A percentile compares a stretch with the other conserved stretches of the same genome.
phyloP scores from a whole-genome alignment of 1,284 basidiomycete genomes.

The Rhodotorula glutinis region DNA sequence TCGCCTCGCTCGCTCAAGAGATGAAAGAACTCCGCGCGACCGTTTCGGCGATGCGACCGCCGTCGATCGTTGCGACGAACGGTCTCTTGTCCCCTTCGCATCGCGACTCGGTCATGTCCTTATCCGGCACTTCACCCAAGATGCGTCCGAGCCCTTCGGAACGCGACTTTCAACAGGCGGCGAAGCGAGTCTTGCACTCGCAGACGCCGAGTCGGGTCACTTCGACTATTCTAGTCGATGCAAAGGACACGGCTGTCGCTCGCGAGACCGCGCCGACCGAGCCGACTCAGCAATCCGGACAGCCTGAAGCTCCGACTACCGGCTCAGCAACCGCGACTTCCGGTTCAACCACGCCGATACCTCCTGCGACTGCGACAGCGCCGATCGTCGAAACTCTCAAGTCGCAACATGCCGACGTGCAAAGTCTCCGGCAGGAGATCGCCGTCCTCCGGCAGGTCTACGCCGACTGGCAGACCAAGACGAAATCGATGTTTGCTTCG shows the following conservation, averaged over 20 bases:
- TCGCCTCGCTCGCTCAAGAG: constrained; percentile 79
- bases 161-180: constrained; percentile 37
- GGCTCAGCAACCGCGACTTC: background rate
- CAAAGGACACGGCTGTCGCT: background rate
- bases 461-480: constrained; percentile 83
- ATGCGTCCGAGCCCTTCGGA: constrained; percentile 30
- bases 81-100: constrained; percentile 25
- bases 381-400: constrained; percentile 73
- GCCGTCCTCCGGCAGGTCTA: constrained; percentile 92
- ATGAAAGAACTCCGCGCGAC: constrained; percentile 81
- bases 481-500: constrained; percentile 74
- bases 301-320: background rate
- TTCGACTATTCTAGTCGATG: background rate
- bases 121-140: background rate
- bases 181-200: constrained; percentile 27
- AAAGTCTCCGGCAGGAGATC: constrained; percentile 85
- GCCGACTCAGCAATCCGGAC: too few species aligned
- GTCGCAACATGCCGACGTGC: constrained; percentile 89
- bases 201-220: constrained; percentile 16
- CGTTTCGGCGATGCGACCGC: constrained; percentile 55
- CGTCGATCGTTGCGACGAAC: constrained; percentile 50
- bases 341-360: constrained; percentile 10
- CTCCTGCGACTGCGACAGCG: constrained; percentile 5
- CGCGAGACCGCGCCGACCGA: constrained; percentile 48
- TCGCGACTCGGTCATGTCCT: constrained; percentile 4